phyloP scores from a whole-genome alignment of 2,329 filamentous ascomycete species.

The Colletotrichum agaves region DNA sequence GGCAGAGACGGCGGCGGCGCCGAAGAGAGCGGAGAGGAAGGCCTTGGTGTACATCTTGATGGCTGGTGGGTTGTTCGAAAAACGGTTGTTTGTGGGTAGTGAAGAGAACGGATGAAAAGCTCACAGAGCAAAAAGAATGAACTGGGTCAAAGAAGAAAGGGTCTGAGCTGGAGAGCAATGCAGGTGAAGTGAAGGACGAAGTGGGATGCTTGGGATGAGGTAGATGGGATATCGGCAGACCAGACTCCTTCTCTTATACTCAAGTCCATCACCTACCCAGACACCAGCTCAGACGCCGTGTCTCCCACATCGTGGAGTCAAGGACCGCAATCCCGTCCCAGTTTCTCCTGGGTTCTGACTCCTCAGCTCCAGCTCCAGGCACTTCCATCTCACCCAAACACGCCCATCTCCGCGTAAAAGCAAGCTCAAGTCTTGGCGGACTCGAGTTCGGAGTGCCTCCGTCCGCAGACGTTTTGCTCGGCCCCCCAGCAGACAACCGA shows the following conservation, averaged over 20 bases:
- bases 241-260: conserved; percentile 29
- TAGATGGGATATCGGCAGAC: background rate
- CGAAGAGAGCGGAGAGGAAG: conserved; percentile 37
- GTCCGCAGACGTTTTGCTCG: conserved; percentile 16
- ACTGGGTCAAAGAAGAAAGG: conserved; percentile 20
- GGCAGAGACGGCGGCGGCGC: conserved; percentile 43
- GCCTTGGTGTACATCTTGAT: conserved; percentile 37
- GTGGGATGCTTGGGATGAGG: conserved; percentile 12
- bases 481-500: background rate
- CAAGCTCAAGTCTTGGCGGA: conserved; percentile 18
- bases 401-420: conserved; percentile 24
- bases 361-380: background rate
- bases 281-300: background rate
- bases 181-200: conserved; percentile 27
- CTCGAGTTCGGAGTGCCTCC: conserved; percentile 3
- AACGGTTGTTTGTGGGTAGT: background rate
- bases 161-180: conserved; percentile 27
- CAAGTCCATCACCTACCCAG: background rate
- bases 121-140: conserved; percentile 37
- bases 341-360: conserved; percentile 4
- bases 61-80: background rate
- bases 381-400: conserved; percentile 13
- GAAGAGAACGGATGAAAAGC: conserved; percentile 29
- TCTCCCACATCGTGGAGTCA: conserved; percentile 9
- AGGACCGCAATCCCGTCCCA: conserved; percentile 26